Base-by-base conservation (phyloP, 2,329 filamentous ascomycete genomes). In the Diaporthe eres region DNA sequence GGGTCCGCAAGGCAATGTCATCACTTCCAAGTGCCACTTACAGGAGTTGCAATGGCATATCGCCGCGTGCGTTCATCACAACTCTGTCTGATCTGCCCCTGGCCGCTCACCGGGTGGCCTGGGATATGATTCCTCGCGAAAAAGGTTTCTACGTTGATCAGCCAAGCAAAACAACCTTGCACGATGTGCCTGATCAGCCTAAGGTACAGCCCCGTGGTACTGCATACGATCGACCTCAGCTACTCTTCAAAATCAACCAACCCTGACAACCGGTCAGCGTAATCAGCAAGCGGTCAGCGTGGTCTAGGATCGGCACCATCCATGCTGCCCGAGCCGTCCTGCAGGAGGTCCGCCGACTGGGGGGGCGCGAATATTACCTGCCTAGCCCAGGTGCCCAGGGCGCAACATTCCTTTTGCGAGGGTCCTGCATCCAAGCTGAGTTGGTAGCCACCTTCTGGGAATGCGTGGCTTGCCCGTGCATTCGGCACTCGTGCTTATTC, bases 211-310 rank as follows among this genome's bases (percentile, higher is more conserved):
- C 39, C 37, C 60, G 17, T 25, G 60, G 39, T n/a, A 5, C 15
- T 44, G 39, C 60, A 44, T 63, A 15, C 39, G 60, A 63, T 63
- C 60, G 17, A 28, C 60, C 60, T 63, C 60, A 44, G 39, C n/a
- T 63, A 28, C 60, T 39, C 60, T 42, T 28, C 34, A 42, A 22
- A 61, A 61, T 61, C 13, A 42, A 42, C 37, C 25, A 44, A 44
- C 25, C 60, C 60, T 28, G 60, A 61, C 60, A 12, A 44, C 60
- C 60, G 60, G 60, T 63, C 60, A 63, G 60, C 39, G 22, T 15
- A 42, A 25, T 61, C 5, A 25, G 37, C 60, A 9, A 31, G 13
- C 58, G 58, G 58, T 61, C 58, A 61, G 34, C 58, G 5, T 42
- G 37, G 42, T 42, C 28, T 37, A 25, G 31, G 58, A 63, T 63